phyloP scores from a whole-genome alignment of 306 rosid species.

The Mimosa bimucronata region DNA sequence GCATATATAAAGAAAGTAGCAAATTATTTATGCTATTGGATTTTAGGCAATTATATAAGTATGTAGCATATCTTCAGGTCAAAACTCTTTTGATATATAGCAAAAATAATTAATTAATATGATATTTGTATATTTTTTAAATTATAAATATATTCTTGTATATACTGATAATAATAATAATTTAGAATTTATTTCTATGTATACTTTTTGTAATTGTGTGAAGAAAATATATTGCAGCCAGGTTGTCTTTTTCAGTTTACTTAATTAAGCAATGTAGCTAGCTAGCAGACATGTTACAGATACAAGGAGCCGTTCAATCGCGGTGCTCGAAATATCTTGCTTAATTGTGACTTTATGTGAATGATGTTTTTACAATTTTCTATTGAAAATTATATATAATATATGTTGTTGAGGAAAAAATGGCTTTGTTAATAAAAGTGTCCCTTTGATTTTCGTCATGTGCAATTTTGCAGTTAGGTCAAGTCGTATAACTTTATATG shows the following conservation, averaged over 20 bases:
- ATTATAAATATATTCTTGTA: background rate
- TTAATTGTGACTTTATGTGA: no score
- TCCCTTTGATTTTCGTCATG: no score
- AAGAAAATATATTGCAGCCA: constrained; percentile 3
- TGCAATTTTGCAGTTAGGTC: constrained; percentile 22
- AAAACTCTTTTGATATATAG: background rate
- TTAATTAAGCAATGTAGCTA: background rate
- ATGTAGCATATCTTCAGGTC: background rate
- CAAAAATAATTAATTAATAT: background rate
- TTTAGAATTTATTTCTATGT: background rate
- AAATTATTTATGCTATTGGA: background rate
- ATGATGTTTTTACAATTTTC: no score
- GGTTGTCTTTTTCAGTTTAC: no score
- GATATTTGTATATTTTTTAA: no score
- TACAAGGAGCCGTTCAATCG: no score
- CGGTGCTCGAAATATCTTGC: no score
- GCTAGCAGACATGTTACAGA: background rate
- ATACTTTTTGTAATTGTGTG: background rate
- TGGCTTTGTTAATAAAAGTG: no score
- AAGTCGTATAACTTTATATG: background rate
- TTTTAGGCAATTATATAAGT: background rate
- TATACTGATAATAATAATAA: background rate
- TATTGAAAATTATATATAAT: no score
- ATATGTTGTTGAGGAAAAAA: no score
- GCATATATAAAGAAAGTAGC: background rate